phyloP scores from a whole-genome alignment of 768 basidiomycete genomes.

The Gautieria morchelliformis region DNA sequence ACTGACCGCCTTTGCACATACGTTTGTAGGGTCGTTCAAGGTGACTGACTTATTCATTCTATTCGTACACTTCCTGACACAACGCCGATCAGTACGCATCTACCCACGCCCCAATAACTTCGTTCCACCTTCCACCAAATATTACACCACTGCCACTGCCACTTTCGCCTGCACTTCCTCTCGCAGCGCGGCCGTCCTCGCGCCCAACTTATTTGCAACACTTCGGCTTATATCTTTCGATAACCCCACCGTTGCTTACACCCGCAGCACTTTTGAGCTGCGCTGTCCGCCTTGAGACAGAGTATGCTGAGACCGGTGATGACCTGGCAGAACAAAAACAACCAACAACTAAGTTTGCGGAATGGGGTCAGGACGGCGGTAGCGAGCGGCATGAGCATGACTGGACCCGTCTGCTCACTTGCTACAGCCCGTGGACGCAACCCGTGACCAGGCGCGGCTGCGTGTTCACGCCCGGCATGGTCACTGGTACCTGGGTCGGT shows the following conservation, averaged over 20 bases:
- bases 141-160: constrained; percentile 40
- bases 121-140: constrained; percentile 21
- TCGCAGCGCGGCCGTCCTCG: constrained; percentile 33
- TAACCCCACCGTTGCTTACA: constrained; percentile 26
- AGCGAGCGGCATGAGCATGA: too few species aligned
- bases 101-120: neutral
- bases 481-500: too few species aligned
- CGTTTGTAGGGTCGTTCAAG: constrained; percentile 12
- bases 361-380: too few species aligned
- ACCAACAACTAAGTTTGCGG: too few species aligned
- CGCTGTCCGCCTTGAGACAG: constrained; percentile 18
- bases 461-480: too few species aligned
- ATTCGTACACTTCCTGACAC: constrained; percentile 8
- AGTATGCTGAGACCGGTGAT: constrained; percentile 12
- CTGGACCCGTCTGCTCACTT: too few species aligned
- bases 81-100: neutral
- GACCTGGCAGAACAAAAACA: too few species aligned
- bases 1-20: constrained; percentile 9
- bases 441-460: too few species aligned
- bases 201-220: constrained; percentile 6
- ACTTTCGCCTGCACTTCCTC: constrained; percentile 48
- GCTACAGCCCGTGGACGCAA: too few species aligned
- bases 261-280: constrained; percentile 28
- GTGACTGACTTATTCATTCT: constrained; percentile 11
- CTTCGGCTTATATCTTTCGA: constrained; percentile 27